phyloP scores from a whole-genome alignment of 148 eudicot genomes.

The Suaeda aralocaspica region DNA sequence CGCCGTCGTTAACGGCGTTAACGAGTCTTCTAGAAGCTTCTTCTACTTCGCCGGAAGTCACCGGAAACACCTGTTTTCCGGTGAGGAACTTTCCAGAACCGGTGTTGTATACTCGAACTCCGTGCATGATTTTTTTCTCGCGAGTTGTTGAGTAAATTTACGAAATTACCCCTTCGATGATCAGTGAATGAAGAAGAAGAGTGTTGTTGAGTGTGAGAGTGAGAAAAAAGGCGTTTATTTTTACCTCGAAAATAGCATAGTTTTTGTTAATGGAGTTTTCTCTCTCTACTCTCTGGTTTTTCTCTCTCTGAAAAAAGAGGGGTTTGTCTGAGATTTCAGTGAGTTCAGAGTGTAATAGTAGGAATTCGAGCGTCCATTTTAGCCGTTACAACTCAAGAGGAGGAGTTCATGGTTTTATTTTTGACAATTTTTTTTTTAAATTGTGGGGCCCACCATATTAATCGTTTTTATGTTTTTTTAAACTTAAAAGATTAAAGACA shows the following conservation, averaged over 20 bases:
- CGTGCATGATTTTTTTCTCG: constrained; percentile 16
- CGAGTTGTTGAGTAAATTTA: background rate
- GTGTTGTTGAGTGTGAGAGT: too few species aligned
- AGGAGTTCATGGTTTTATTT: background rate
- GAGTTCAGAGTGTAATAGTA: constrained; percentile 1
- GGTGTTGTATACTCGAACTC: constrained; percentile 20
- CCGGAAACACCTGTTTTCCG: constrained; percentile 44
- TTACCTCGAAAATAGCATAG: too few species aligned
- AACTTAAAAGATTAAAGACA: too few species aligned
- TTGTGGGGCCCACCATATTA: background rate
- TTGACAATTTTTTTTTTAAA: background rate
- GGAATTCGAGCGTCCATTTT: constrained; percentile 11
- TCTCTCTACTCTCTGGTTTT: constrained; percentile 3
- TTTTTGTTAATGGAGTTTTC: too few species aligned
- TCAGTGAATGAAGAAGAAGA: too few species aligned
- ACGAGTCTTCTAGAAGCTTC: constrained; percentile 42
- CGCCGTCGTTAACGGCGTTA: constrained; percentile 44
- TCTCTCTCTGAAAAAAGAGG: constrained; percentile 13
- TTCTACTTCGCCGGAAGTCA: constrained; percentile 33
- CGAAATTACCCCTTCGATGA: constrained; percentile 3
- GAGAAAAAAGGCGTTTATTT: too few species aligned
- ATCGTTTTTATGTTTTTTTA: too few species aligned
- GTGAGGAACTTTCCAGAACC: constrained; percentile 24
- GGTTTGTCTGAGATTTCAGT: background rate
- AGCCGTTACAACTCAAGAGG: constrained; percentile 17